Evolutionary conservation across 2,329 filamentous ascomycete genomes (phyloP), one percentile per base, ranked within the genome.

Genomic region (Aspergillus vadensis): DNA sequence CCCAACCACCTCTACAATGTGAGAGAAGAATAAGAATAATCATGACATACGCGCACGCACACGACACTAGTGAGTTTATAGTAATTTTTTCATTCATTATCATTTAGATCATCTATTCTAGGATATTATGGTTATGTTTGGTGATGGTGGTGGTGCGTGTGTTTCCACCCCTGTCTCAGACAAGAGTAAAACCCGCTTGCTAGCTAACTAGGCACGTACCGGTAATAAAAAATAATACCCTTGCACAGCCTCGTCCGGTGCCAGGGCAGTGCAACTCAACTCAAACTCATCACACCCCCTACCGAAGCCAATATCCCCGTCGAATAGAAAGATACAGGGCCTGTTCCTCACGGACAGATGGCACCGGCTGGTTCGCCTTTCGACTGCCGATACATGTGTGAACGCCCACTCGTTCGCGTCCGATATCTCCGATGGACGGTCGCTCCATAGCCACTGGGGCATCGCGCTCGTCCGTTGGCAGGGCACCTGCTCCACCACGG

Each of bases 251-350:
- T 50, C 47, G 25, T 15, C 21, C 19, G 23, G 44, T 5, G 32
- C 32, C 32, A 36, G 25, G 47, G 47, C 47, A 32, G 47, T 50
- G 47, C 47, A 38, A 36, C 32, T 36, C 32, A 14, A 36, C 32
- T 36, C 32, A 36, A 14, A 36, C 32, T 14, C 32, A 36, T 36
- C 32, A 36, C 32, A 36, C 32, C 30, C 30, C 32, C 47, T 60
- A 71, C 48, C 67, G 62, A 53, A 73, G 58, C 70, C 71, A 72
- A 55, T 67, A 73, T 27, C 70, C 70, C 49, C 60, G 63, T n/a
- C 58, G 56, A 43, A 73, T 70, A n/a, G 55, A 53, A 12, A 70
- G 58, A 60, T 73, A 67, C 64, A 70, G 65, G 9, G 71, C 71
- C 14, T 55, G 62, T 38, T 73, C 70, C 57, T 71, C 67, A 48